Conservation (phyloP, 805 yeast species). For the Schizosaccharomyces lindneri region DNA sequence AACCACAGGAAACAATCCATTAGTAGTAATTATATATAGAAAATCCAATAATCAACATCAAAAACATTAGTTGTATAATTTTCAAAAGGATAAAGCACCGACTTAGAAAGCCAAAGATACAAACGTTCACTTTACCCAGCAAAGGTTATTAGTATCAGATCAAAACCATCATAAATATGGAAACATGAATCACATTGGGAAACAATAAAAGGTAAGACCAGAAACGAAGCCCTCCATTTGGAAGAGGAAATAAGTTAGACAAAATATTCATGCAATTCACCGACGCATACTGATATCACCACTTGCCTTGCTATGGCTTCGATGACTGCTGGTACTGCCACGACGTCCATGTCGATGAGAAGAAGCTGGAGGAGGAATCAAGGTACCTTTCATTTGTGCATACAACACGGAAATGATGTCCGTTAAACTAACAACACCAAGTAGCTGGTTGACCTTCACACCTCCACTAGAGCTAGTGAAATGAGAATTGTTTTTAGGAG, state of each 20-base stretch:
- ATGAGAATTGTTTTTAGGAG: background rate
- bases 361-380: background rate
- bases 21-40: background rate
- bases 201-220: too few relatives aligned
- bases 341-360: background rate
- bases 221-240: background rate
- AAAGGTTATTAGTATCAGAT: too few relatives aligned
- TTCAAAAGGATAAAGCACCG: too few relatives aligned
- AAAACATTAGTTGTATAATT: background rate
- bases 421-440: background rate
- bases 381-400: background rate
- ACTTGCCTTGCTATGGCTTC: constrained; percentile 1
- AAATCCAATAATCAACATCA: background rate
- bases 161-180: too few relatives aligned
- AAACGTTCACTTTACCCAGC: too few relatives aligned
- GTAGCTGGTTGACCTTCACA: background rate
- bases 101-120: too few relatives aligned
- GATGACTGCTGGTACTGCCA: background rate
- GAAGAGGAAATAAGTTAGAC: background rate
- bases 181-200: too few relatives aligned
- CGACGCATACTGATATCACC: background rate
- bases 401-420: background rate
- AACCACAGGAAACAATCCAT: background rate
- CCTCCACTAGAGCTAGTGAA: background rate
- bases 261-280: background rate